Evolutionary conservation across 1,139 yeast species (phyloP).

Genomic region (Saccharomyces pastorianus): DNA sequence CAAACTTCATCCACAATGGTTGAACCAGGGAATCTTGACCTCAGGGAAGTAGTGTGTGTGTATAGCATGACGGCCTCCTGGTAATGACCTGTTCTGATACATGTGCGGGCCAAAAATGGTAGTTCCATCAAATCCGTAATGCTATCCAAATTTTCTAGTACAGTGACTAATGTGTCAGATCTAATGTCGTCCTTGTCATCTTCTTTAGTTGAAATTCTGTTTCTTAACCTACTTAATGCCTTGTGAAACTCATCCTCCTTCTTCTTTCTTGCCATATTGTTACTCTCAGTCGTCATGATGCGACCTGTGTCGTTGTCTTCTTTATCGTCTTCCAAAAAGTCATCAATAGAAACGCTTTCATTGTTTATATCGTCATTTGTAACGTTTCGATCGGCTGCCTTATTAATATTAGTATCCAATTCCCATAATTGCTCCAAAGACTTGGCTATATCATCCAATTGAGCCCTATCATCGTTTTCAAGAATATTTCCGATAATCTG

Average conservation of each 20-base stretch:
- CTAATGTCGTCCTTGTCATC: slow-evolving; percentile 14
- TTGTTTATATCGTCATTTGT: slow-evolving; percentile 6
- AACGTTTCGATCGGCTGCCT: slow-evolving; percentile 15
- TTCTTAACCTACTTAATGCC: slow-evolving; percentile 26
- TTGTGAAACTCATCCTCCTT: slow-evolving; percentile 30
- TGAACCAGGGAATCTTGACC: slow-evolving; percentile 60
- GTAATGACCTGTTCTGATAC: slow-evolving; percentile 79
- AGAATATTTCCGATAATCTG: slow-evolving; percentile 33
- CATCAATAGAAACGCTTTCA: slow-evolving; percentile 4
- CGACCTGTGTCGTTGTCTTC: slow-evolving; percentile 6
- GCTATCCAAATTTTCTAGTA: slow-evolving; percentile 60
- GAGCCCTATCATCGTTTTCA: slow-evolving; percentile 18
- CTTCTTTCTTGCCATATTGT: slow-evolving; percentile 5
- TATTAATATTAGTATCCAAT: slow-evolving; percentile 18
- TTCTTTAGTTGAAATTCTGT: slow-evolving; percentile 13
- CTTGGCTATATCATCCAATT: slow-evolving; percentile 25
- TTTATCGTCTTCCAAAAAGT: slow-evolving; percentile 10
- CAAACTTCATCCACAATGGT: slow-evolving; percentile 49
- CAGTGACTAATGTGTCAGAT: slow-evolving; percentile 32
- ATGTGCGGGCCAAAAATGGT: slow-evolving; percentile 74
- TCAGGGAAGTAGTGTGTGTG: slow-evolving; percentile 57
- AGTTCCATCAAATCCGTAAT: slow-evolving; percentile 73
- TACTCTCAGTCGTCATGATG: neutral
- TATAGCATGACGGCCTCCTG: slow-evolving; percentile 60
- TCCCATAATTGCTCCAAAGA: slow-evolving; percentile 33